Conservation (phyloP, 129 eudicot genomes). For the Erigeron canadensis region DNA sequence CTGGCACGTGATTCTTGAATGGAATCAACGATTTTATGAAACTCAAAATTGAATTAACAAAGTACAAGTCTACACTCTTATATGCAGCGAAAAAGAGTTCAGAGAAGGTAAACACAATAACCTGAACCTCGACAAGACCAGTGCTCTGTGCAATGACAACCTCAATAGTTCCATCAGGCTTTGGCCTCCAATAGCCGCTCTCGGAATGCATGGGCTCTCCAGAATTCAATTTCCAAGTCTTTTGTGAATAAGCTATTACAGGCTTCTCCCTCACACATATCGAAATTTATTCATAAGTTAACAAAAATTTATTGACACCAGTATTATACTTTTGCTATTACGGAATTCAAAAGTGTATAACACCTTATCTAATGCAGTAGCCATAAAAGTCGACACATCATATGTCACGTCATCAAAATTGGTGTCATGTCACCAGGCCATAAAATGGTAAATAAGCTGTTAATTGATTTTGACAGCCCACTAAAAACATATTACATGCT, state of each 20-base stretch:
- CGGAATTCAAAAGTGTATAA: not conserved
- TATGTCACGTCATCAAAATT: not conserved
- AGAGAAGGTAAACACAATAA: constrained; percentile 20
- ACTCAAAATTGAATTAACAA: not conserved
- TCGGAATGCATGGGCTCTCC: constrained; percentile 84
- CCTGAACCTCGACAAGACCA: constrained; percentile 72
- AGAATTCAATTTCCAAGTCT: constrained; percentile 73
- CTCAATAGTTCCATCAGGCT: constrained; percentile 68
- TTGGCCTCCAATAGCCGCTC: constrained; percentile 77
- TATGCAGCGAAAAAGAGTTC: not conserved
- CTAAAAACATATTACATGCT: too few relatives aligned
- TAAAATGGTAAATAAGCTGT: too few relatives aligned
- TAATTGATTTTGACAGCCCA: too few relatives aligned
- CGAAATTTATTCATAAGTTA: not conserved
- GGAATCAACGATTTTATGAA: not conserved
- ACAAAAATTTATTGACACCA: not conserved
- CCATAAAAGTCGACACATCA: too few relatives aligned
- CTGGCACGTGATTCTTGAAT: constrained; percentile 1
- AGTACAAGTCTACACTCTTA: not conserved
- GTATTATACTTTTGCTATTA: not conserved
- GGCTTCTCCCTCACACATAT: constrained; percentile 36
- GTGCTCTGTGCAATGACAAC: constrained; percentile 80
- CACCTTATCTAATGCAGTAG: too few relatives aligned
- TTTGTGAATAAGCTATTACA: constrained; percentile 64
- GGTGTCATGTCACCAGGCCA: not conserved